Evolutionary conservation across 352 stramenopile species (phyloP), one percentile per base, ranked within the genome.

Genomic region (Pythium guiyangense): DNA sequence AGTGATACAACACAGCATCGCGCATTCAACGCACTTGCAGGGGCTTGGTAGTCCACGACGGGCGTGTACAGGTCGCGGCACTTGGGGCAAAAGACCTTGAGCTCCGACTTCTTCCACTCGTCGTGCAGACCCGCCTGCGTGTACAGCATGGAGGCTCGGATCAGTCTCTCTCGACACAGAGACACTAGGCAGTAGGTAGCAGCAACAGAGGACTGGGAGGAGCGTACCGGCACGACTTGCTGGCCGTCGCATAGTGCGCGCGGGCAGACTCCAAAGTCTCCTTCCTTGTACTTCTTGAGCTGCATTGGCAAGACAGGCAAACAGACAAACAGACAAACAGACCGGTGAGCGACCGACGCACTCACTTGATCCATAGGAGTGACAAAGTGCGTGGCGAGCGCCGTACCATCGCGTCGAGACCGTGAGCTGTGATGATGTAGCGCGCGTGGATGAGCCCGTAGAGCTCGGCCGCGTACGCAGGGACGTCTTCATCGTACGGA

Each of bases 31-130:
- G 54, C 83, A 94, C 85, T 91, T 51, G 85, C 67, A 51, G 85
- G 78, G 46, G 79, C 88, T 62, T 93, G 79, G 61, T 92, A 95
- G 62, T 95, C 85, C 34, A 64, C 84, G n/a, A 77, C 68, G 43
- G 86, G 84, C 53, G 86, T 90, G 70, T 96, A 96, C 54, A 96
- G 59, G 62, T 96, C 86, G 63, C 83, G 75, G 61, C 86, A 96
- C 60, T 94, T 96, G 52, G 86, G 86, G 61, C 86, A 96, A 50
- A 92, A 96, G 8, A 96, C 80, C 69, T 95, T 95, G 79, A 96
- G 92, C 59, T 94, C 84, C 3, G 84, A 92, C 66, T 94, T 94
- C 59, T 93, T 92, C 65, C 79, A 92, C 60, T 96, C 85, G 43
- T 96, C 86, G 31, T 94, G 83, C 40, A 94, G 77, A 46, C 86